Percentiles rank a stretch among this genome's conserved stretches.
Evolutionary conservation across 164 flowering plant species (phyloP).

Genomic region (Vitis amurensis): DNA sequence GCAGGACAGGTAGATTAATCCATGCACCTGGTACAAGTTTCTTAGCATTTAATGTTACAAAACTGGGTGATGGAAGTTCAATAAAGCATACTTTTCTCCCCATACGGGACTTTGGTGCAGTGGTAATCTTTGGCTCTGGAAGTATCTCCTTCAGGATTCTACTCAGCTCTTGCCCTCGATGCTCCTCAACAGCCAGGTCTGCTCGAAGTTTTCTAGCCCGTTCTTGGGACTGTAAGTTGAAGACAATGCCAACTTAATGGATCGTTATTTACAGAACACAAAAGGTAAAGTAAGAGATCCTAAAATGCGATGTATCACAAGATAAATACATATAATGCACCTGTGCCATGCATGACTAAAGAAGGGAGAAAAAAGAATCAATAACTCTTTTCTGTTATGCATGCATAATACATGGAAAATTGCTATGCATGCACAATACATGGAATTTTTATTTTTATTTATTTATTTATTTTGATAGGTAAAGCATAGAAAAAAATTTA

Average conservation of each 20-base stretch:
- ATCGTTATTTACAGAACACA: not conserved
- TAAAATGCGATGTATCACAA: too few species aligned
- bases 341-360: too few species aligned
- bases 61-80: not conserved
- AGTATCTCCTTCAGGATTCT: conserved; percentile 70
- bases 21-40: not conserved
- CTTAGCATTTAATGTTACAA: not conserved
- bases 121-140: conserved; percentile 54
- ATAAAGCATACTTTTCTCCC: conserved; percentile 59
- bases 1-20: not conserved
- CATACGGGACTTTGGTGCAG: conserved; percentile 40
- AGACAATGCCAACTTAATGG: not conserved
- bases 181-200: conserved; percentile 82
- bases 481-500: too few species aligned
- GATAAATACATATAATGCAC: too few species aligned
- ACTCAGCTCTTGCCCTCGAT: conserved; percentile 64
- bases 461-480: too few species aligned
- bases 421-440: too few species aligned
- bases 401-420: too few species aligned
- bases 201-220: conserved; percentile 72
- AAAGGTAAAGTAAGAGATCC: not conserved
- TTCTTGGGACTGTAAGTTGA: conserved; percentile 63
- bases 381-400: too few species aligned
- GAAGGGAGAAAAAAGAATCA: too few species aligned
- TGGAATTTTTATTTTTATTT: too few species aligned